Conservation (phyloP, 805 yeast species). For the Saturnispora mendoncae region DNA sequence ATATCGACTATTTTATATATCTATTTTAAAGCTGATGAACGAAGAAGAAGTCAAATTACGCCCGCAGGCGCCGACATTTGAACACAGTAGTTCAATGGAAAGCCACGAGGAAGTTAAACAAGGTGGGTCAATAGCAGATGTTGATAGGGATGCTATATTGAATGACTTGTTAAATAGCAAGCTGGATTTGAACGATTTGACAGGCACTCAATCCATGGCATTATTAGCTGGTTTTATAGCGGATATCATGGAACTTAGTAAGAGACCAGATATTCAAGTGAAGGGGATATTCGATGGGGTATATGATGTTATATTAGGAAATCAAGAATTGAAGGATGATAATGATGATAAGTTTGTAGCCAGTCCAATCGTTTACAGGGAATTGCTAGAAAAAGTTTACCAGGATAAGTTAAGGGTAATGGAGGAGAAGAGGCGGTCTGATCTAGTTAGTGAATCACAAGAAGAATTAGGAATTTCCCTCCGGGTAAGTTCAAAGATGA, state of each 20-base stretch:
- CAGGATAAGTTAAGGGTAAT: not conserved
- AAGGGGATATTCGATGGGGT: conserved; percentile 2
- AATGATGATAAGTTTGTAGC: not conserved
- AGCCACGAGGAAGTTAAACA: conserved; percentile 7
- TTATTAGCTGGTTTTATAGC: conserved; percentile 21
- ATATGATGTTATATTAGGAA: conserved; percentile 1
- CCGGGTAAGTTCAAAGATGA: conserved; percentile 20
- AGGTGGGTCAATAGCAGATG: not conserved
- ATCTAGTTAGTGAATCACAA: conserved; percentile 15
- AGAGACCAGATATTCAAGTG: not conserved
- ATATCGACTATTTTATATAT: not conserved
- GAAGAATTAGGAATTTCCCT: conserved; percentile 27
- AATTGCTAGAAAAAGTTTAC: conserved; percentile 1
- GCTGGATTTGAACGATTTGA: conserved; percentile 17
- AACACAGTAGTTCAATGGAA: conserved; percentile 7
- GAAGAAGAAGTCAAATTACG: conserved; percentile 10
- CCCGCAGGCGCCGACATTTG: conserved; percentile 21
- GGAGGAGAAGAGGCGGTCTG: conserved; percentile 9
- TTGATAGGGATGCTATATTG: conserved; percentile 30
- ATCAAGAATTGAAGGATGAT: not conserved
- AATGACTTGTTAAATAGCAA: conserved; percentile 17
- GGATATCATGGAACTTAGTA: conserved; percentile 20
- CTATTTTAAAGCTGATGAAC: no score
- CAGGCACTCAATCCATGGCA: conserved; percentile 25
- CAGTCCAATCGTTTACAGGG: conserved; percentile 6